Evolutionary conservation across 2,329 filamentous ascomycete species (phyloP), one percentile per base, ranked within the genome.

Genomic region (Monilinia fructicola): DNA sequence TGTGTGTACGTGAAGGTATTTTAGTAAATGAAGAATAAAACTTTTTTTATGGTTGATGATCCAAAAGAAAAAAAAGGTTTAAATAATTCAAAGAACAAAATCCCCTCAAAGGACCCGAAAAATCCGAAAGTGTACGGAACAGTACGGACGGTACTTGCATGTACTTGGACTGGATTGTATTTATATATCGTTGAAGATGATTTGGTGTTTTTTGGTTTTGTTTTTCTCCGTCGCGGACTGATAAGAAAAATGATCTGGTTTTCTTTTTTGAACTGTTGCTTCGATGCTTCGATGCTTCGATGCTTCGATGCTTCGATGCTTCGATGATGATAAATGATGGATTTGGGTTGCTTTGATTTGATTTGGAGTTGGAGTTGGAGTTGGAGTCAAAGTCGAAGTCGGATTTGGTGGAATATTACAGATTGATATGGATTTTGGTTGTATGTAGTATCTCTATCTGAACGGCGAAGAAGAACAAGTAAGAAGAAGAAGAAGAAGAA

Each of bases 361-460:
- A 9, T 46, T n/a, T 3, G 46, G n/a, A n/a, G n/a, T n/a, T n/a
- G n/a, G n/a, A n/a, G n/a, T n/a, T n/a, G n/a, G n/a, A n/a, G n/a
- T n/a, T n/a, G n/a, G n/a, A n/a, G n/a, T n/a, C n/a, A n/a, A n/a
- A n/a, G n/a, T n/a, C n/a, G n/a, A n/a, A n/a, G 10, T 38, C 6
- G 11, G 50, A 21, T 60, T 23, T 23, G 28, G 16, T 44, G 56
- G 26, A 48, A 59, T 60, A 60, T 60, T 60, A 60, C 21, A 60
- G 56, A 6, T 60, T 31, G 3, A 38, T 48, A 38, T 60, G 56
- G 16, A 16, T 46, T 12, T 48, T 40, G 9, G 42, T 35, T 23
- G 56, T 48, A 35, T 38, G 56, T 21, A 18, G 44, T 60, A 48
- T 60, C 56, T 60, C 44, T 50, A 50, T 50, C 23, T 26, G 56